A percentile compares a stretch with the other conserved stretches of the same genome.
Evolutionary conservation across 2,329 filamentous ascomycete genomes (phyloP).

Genomic region (Aspergillus awamori): DNA sequence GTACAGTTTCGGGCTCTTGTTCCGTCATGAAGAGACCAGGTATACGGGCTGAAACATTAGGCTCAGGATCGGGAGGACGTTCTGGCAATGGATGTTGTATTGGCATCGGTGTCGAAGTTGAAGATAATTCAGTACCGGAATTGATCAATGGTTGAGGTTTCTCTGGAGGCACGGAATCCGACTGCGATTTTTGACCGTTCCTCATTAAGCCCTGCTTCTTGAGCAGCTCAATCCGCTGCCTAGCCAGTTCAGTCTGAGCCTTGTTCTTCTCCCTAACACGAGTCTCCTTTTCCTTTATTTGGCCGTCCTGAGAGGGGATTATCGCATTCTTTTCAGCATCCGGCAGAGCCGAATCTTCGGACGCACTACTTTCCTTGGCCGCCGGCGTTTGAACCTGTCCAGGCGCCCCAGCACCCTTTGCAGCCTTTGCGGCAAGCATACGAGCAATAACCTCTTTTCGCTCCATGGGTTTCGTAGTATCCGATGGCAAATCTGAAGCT

Average conservation of each 20-base stretch:
- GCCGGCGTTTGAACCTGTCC: slow-evolving; percentile 16
- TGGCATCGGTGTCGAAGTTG: slow-evolving; percentile 13
- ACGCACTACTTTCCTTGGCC: slow-evolving; percentile 17
- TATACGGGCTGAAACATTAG: slow-evolving; percentile 43
- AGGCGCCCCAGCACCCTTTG: slow-evolving; percentile 47
- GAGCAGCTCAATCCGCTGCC: slow-evolving; percentile 77
- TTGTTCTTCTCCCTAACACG: slow-evolving; percentile 54
- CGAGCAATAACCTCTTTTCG: slow-evolving; percentile 77
- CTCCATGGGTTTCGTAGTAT: slow-evolving; percentile 56
- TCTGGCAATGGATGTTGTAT: slow-evolving; percentile 43
- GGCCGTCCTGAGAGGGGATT: slow-evolving; percentile 14
- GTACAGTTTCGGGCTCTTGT: slow-evolving; percentile 14
- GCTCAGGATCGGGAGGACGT: slow-evolving; percentile 38
- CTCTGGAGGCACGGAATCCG: slow-evolving; percentile 12
- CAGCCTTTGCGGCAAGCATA: slow-evolving; percentile 71
- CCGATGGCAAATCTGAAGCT: slow-evolving; percentile 7
- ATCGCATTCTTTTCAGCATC: slow-evolving; percentile 11
- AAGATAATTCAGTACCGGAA: slow-evolving; percentile 2
- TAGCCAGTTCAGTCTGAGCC: slow-evolving; percentile 73
- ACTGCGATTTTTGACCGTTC: slow-evolving; percentile 35
- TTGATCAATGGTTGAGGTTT: slow-evolving; percentile 9
- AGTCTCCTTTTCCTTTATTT: slow-evolving; percentile 29
- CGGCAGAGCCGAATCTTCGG: slow-evolving; percentile 8
- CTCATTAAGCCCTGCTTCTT: slow-evolving; percentile 56
- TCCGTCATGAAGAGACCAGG: slow-evolving; percentile 57